Evolutionary conservation across 768 basidiomycete genomes (phyloP).

Genomic region (Suillus lakei): DNA sequence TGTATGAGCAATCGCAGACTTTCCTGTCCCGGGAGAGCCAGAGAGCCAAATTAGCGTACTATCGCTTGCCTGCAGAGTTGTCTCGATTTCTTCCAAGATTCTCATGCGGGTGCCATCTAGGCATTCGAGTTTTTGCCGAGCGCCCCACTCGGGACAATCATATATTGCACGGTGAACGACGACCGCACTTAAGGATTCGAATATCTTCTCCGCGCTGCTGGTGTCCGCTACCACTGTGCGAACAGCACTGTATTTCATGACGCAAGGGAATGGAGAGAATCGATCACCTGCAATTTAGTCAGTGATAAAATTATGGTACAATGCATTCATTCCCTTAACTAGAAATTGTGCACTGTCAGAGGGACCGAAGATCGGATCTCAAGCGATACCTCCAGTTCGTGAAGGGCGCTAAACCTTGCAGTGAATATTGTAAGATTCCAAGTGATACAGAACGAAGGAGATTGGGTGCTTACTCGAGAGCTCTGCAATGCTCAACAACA

Average conservation of each 20-base stretch:
- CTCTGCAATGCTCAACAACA: background rate
- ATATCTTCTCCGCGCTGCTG: background rate
- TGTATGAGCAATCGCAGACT: constrained; percentile 3
- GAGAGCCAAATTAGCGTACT: constrained; percentile 1
- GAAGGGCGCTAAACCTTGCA: background rate
- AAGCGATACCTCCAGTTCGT: background rate
- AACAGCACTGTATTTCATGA: background rate
- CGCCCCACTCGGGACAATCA: background rate
- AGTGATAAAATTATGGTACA: background rate
- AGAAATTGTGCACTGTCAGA: background rate
- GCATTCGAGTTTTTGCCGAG: background rate
- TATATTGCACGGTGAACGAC: background rate
- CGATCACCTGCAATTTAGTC: background rate
- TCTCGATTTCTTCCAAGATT: background rate
- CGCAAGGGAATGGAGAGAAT: background rate
- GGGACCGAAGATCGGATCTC: too few species aligned
- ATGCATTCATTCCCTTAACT: background rate
- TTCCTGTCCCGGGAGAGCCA: constrained; percentile 3
- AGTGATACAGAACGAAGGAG: background rate
- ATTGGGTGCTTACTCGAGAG: background rate
- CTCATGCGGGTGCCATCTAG: background rate
- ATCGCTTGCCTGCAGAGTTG: background rate
- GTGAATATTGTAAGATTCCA: background rate
- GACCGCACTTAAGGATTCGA: background rate
- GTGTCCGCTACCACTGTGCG: background rate